Conservation (phyloP, 2,329 filamentous ascomycete species). For the Cladosporium cucumerinum region DNA sequence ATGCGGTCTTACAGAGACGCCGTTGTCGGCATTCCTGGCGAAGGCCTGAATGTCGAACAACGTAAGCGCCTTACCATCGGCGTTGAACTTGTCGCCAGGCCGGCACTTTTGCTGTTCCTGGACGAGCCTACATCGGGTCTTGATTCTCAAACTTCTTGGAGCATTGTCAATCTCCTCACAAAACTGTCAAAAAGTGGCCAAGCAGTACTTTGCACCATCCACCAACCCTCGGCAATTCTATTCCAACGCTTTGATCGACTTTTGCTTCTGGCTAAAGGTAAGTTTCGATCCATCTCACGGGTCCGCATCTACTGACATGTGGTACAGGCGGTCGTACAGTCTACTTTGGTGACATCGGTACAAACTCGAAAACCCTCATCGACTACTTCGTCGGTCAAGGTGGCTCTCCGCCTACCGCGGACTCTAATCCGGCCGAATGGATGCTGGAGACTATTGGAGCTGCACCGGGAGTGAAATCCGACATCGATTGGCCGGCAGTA, state of each 20-base stretch:
- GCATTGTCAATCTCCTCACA: slow-evolving; percentile 60
- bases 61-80: slow-evolving; percentile 61
- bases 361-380: slow-evolving; percentile 40
- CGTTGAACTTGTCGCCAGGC: slow-evolving; percentile 40
- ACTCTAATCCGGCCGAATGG: slow-evolving; percentile 66
- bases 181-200: slow-evolving; percentile 54
- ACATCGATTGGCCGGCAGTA: slow-evolving; percentile 37
- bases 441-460: slow-evolving; percentile 52
- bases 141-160: slow-evolving; percentile 62
- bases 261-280: slow-evolving; percentile 39
- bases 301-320: not conserved
- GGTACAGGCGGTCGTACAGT: slow-evolving; percentile 30
- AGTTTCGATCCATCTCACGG: not conserved
- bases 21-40: slow-evolving; percentile 61
- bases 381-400: slow-evolving; percentile 62
- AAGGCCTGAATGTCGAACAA: slow-evolving; percentile 60
- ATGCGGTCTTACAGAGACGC: slow-evolving; percentile 62
- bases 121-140: slow-evolving; percentile 60
- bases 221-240: slow-evolving; percentile 45
- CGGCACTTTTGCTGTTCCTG: slow-evolving; percentile 60
- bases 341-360: slow-evolving; percentile 48
- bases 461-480: slow-evolving; percentile 29
- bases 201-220: slow-evolving; percentile 47
- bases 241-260: slow-evolving; percentile 47
- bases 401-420: slow-evolving; percentile 54